phyloP scores from a whole-genome alignment of 164 flowering plant species.

The Warburgia ugandensis region DNA sequence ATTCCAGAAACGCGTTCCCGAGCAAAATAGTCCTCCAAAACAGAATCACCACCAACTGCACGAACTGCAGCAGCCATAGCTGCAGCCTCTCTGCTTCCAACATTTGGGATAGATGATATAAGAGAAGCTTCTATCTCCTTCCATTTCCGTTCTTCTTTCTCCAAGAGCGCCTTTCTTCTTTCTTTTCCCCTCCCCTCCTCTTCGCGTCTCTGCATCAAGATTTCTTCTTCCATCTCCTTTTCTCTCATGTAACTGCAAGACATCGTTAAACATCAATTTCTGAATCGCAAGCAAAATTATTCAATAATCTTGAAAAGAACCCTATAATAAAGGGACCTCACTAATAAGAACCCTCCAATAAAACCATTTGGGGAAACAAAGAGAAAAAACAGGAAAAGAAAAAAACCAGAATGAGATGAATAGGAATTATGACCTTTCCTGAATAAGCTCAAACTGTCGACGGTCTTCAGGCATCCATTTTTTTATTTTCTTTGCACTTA shows the following conservation, averaged over 20 bases:
- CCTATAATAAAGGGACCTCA: too few relatives aligned
- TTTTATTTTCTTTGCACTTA: conserved; percentile 95
- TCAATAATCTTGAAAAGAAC: too few relatives aligned
- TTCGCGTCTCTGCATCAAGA: conserved; percentile 93
- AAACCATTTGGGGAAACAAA: too few relatives aligned
- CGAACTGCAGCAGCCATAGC: conserved; percentile 99
- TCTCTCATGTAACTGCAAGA: conserved; percentile 85
- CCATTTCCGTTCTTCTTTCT: conserved; percentile 99
- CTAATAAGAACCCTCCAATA: too few relatives aligned
- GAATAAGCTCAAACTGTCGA: conserved; percentile 89
- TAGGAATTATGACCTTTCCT: conserved; percentile 92
- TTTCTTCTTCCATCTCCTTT: conserved; percentile 99
- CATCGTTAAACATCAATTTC: conserved; percentile 9
- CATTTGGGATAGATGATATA: conserved; percentile 95
- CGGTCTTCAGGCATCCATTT: conserved; percentile 99
- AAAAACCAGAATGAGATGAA: too few relatives aligned
- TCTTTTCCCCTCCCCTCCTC: conserved; percentile 99
- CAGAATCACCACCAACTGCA: conserved; percentile 98
- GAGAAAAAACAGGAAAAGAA: too few relatives aligned
- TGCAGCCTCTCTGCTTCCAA: conserved; percentile 92
- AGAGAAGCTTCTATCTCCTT: conserved; percentile 98
- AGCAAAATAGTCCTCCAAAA: conserved; percentile 87
- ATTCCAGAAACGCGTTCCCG: conserved; percentile 87
- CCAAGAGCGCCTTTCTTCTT: conserved; percentile 94
- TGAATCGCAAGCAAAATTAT: too few relatives aligned